Evolutionary conservation across 179 eudicot species (phyloP).

Genomic region (Beta lomatogona): DNA sequence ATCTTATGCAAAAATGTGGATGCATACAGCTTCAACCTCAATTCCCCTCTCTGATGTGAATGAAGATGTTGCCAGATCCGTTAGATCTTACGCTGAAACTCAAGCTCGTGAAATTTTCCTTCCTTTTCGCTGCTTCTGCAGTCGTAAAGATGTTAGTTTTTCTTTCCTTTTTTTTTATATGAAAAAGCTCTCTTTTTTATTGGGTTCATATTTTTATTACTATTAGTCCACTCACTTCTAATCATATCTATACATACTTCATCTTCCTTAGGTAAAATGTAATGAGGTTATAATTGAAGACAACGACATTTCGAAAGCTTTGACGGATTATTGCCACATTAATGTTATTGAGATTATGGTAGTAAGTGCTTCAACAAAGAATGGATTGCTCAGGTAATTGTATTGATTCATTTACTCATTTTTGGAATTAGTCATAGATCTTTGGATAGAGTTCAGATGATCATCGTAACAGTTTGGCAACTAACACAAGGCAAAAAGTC

Average conservation of each 20-base stretch:
- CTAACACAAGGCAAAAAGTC: too few species aligned
- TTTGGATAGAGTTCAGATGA: too few species aligned
- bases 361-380: slow-evolving; percentile 36
- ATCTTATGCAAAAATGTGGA: background rate
- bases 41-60: slow-evolving; percentile 18
- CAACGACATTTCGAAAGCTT: slow-evolving; percentile 30
- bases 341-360: slow-evolving; percentile 34
- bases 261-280: slow-evolving; percentile 25
- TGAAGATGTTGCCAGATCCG: slow-evolving; percentile 22
- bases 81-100: slow-evolving; percentile 17
- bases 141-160: slow-evolving; percentile 43
- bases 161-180: background rate
- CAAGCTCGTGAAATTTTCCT: slow-evolving; percentile 40
- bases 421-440: too few species aligned
- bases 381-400: slow-evolving; percentile 33
- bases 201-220: background rate
- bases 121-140: slow-evolving; percentile 50
- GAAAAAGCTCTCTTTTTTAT: too few species aligned
- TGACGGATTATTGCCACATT: slow-evolving; percentile 25
- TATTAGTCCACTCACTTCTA: background rate
- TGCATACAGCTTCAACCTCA: slow-evolving; percentile 13
- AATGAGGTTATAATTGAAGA: slow-evolving; percentile 35
- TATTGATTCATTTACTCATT: too few species aligned
- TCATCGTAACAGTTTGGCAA: too few species aligned
- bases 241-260: too few species aligned